A percentile compares a stretch with the other conserved stretches of the same genome.
These are phyloP conservation scores for Saccharomycopsis capsularis DNA, from an alignment of 805 yeast genomes.

Conservation along the genomic window DNA sequence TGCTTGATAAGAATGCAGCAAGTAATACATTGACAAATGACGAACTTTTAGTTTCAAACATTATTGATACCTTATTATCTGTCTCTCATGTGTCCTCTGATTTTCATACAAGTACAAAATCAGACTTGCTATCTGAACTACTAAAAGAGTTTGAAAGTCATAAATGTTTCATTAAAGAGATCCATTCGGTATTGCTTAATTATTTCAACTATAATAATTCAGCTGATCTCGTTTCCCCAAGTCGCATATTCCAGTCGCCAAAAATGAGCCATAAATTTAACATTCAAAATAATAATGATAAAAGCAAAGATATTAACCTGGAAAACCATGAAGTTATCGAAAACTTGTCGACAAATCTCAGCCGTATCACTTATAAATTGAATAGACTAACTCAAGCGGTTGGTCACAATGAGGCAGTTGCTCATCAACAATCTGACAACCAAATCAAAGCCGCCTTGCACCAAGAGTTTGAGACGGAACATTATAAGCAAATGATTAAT, in stretches of 20 bases:
- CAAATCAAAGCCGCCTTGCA: neutral
- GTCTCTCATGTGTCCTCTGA: neutral
- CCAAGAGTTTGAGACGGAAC: neutral
- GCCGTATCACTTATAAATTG: neutral
- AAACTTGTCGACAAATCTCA: neutral
- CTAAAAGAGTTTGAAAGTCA: neutral
- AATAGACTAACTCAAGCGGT: neutral
- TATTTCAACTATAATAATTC: too few species aligned
- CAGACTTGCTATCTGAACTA: neutral
- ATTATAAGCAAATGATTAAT: neutral
- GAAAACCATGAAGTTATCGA: neutral
- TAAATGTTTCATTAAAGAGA: too few species aligned
- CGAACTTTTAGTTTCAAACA: neutral
- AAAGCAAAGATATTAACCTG: too few species aligned
- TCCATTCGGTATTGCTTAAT: neutral
- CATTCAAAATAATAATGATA: too few species aligned
- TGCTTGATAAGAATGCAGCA: neutral
- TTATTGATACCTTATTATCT: neutral
- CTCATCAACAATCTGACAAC: too few species aligned
- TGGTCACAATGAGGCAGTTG: too few species aligned
- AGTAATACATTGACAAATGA: neutral
- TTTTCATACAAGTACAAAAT: neutral
- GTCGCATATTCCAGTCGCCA: neutral
- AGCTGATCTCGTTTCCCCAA: neutral
- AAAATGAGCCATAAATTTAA: neutral